Evolutionary conservation across 164 flowering plant species (phyloP).

Genomic region (Stephania japonica): DNA sequence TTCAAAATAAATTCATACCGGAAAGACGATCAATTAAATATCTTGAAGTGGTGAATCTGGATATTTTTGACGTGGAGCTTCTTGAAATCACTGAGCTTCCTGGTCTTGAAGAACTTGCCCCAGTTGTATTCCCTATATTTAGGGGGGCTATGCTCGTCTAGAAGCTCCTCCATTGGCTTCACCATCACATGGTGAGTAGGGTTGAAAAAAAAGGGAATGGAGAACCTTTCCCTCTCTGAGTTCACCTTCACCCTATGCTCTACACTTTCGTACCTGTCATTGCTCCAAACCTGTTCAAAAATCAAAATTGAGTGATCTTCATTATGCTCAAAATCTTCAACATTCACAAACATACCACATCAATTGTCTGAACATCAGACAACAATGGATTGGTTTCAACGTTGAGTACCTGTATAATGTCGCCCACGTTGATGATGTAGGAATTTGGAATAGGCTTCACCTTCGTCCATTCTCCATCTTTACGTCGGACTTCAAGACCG

Average conservation of each 20-base stretch:
- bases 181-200: conserved; percentile 39
- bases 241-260: conserved; percentile 70
- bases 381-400: too few relatives aligned
- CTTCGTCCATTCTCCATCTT: conserved; percentile 20
- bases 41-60: conserved; percentile 35
- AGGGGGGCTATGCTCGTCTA: conserved; percentile 19
- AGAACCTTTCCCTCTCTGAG: conserved; percentile 49
- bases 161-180: conserved; percentile 50
- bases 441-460: conserved; percentile 23
- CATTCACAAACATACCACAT: too few relatives aligned
- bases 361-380: too few relatives aligned
- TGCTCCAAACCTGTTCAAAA: conserved; percentile 46
- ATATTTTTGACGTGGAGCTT: conserved; percentile 38
- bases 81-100: conserved; percentile 39
- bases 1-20: background rate
- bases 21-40: conserved; percentile 2
- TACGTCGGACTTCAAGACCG: conserved; percentile 18
- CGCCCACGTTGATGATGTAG: conserved; percentile 24
- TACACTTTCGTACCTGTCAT: conserved; percentile 50
- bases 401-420: conserved; percentile 20
- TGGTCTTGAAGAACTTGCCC: conserved; percentile 30
- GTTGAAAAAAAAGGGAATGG: conserved; percentile 55
- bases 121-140: conserved; percentile 37
- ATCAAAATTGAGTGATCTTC: background rate
- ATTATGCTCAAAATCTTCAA: too few relatives aligned